Percentiles rank a stretch among this genome's conserved stretches.
Evolutionary conservation across 352 stramenopile species (phyloP).

Genomic region (Phytophthora tubulina): DNA sequence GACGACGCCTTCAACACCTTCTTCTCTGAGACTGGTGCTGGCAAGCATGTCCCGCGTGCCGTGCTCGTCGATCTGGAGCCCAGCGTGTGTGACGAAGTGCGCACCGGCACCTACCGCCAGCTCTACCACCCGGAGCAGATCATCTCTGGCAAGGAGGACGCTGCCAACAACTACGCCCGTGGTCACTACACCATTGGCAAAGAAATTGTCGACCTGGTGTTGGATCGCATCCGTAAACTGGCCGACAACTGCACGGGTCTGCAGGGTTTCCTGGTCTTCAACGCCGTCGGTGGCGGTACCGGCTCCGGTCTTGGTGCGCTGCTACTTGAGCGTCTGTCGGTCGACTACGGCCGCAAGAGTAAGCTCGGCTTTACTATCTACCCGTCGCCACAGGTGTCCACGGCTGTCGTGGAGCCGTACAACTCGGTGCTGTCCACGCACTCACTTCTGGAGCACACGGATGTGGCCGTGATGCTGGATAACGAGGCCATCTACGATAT

Average conservation of each 20-base stretch:
- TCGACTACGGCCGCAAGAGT: conserved; percentile 98
- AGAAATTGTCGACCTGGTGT: conserved; percentile 97
- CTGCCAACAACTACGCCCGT: conserved; percentile 93
- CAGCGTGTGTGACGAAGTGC: conserved; percentile 97
- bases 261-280: conserved; percentile 98
- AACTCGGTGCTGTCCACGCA: conserved; percentile 98
- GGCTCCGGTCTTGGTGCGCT: conserved; percentile 97
- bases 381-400: conserved; percentile 90
- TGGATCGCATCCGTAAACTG: conserved; percentile 98
- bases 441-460: conserved; percentile 96
- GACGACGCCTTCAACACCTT: conserved; percentile 99
- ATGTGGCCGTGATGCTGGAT: conserved; percentile 76
- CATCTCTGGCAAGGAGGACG: conserved; percentile 98
- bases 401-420: conserved; percentile 98
- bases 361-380: conserved; percentile 99
- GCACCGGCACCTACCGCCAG: conserved; percentile 96
- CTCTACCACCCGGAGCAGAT: conserved; percentile 99
- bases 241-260: conserved; percentile 98
- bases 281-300: conserved; percentile 97
- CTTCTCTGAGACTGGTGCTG: conserved; percentile 93
- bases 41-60: conserved; percentile 98
- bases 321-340: conserved; percentile 96
- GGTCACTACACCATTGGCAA: conserved; percentile 96
- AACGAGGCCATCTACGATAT: conserved; percentile 47
- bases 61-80: conserved; percentile 99